These are phyloP conservation scores for Pythium volutum DNA, from an alignment of 352 stramenopile genomes.

Conservation along the genomic window DNA sequence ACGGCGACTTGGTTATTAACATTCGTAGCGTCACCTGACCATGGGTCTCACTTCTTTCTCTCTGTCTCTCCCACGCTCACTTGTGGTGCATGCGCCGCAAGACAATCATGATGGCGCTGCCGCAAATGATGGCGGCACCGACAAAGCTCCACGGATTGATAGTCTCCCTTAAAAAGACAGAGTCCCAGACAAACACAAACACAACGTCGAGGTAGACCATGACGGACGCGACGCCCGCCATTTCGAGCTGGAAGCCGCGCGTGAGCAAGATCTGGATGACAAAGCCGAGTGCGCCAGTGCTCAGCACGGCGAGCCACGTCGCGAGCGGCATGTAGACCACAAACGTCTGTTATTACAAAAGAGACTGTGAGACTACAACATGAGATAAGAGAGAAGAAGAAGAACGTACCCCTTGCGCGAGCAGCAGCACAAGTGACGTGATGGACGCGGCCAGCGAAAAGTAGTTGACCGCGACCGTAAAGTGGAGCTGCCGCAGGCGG, in stretches of 20 bases:
- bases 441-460: conserved; percentile 35
- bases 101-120: conserved; percentile 36
- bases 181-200: conserved; percentile 53
- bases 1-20: too few relatives aligned
- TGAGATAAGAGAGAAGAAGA: not conserved
- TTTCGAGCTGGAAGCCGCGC: conserved; percentile 59
- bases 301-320: conserved; percentile 43
- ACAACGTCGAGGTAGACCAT: conserved; percentile 50
- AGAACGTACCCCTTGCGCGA: not conserved
- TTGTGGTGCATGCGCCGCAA: conserved; percentile 18
- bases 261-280: conserved; percentile 54
- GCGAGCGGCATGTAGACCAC: conserved; percentile 28
- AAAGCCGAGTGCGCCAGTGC: conserved; percentile 42
- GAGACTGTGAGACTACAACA: not conserved
- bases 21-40: too few relatives aligned
- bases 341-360: conserved; percentile 22
- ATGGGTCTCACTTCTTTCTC: too few relatives aligned
- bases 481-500: conserved; percentile 39
- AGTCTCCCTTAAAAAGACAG: conserved; percentile 35
- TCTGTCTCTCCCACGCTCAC: not conserved
- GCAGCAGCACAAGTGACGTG: not conserved
- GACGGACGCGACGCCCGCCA: conserved; percentile 40
- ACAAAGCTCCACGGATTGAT: conserved; percentile 42
- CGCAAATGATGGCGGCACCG: conserved; percentile 35
- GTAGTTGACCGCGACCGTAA: conserved; percentile 57